A percentile compares a stretch with the other conserved stretches of the same genome.
phyloP scores from a whole-genome alignment of 2,329 filamentous ascomycete genomes.

The Paracorniculantispora psalliotae region DNA sequence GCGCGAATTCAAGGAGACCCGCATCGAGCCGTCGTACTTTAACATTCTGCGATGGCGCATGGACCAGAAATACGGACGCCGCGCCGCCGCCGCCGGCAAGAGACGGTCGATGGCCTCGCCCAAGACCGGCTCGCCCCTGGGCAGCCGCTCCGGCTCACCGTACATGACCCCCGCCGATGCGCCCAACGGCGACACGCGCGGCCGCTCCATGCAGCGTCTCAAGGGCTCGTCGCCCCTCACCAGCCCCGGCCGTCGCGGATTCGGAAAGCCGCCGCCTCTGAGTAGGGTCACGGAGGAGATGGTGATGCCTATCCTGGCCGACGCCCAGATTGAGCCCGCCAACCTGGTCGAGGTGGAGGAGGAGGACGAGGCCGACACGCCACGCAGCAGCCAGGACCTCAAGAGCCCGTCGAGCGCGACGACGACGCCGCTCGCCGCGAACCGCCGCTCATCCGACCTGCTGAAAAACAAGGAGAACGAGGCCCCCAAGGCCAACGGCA shows the following conservation, averaged over 20 bases:
- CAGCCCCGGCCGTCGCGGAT: slow-evolving; percentile 61
- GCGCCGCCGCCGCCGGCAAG: slow-evolving; percentile 37
- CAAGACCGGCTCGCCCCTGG: slow-evolving; percentile 41
- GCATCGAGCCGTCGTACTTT: slow-evolving; percentile 88
- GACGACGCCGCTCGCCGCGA: slow-evolving; percentile 24
- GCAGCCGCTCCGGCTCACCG: slow-evolving; percentile 49
- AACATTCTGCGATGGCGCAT: slow-evolving; percentile 92
- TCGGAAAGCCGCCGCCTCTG: slow-evolving; percentile 65
- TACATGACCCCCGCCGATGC: slow-evolving; percentile 62
- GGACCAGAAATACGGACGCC: slow-evolving; percentile 88
- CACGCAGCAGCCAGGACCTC: slow-evolving; percentile 41
- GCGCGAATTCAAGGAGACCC: slow-evolving; percentile 81
- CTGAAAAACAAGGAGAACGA: slow-evolving; percentile 35
- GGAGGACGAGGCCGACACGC: slow-evolving; percentile 54
- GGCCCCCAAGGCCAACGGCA: slow-evolving; percentile 38
- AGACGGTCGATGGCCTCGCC: slow-evolving; percentile 47
- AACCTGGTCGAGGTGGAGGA: slow-evolving; percentile 56
- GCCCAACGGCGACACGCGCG: slow-evolving; percentile 63
- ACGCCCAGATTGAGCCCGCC: slow-evolving; percentile 35
- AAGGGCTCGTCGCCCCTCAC: slow-evolving; percentile 57
- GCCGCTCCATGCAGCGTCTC: slow-evolving; percentile 66
- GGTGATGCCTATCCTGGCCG: slow-evolving; percentile 35
- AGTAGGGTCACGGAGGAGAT: slow-evolving; percentile 70
- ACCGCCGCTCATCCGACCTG: slow-evolving; percentile 30
- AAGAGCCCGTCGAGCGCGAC: slow-evolving; percentile 26